phyloP scores from a whole-genome alignment of 768 basidiomycete species.

The Mycena capillaripes region DNA sequence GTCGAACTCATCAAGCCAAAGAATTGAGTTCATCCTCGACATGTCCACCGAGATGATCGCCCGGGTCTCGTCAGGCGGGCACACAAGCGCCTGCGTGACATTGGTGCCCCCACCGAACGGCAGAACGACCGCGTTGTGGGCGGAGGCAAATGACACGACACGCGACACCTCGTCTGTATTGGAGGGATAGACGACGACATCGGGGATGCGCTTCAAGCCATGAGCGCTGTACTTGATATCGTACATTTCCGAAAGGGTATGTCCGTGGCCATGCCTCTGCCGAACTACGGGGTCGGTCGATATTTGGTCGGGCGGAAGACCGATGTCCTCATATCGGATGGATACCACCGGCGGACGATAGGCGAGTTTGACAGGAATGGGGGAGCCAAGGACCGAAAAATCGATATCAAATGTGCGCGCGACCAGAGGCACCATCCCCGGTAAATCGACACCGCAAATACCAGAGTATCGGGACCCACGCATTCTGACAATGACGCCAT shows the following conservation, averaged over 20 bases:
- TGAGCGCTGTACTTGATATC: background rate
- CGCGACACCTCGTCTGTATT: background rate
- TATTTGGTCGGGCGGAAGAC: background rate
- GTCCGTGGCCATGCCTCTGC: background rate
- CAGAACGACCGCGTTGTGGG: background rate
- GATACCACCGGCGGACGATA: background rate
- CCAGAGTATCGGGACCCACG: background rate
- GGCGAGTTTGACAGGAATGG: background rate
- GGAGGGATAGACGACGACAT: background rate
- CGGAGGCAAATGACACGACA: background rate
- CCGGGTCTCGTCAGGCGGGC: background rate
- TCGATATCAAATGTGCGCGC: background rate
- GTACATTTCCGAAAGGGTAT: background rate
- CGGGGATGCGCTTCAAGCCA: background rate
- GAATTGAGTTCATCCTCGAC: background rate
- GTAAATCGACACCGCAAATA: background rate
- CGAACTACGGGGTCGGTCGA: background rate
- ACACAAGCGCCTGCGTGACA: background rate
- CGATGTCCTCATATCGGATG: background rate
- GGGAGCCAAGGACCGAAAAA: background rate
- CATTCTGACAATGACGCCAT: background rate
- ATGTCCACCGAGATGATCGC: background rate
- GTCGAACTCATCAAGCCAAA: background rate
- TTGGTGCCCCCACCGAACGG: background rate
- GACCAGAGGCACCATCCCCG: background rate